Percentiles rank a stretch among this genome's conserved stretches.
These are phyloP conservation scores for Aurinia saxatilis DNA, from an alignment of 345 rosid genomes.

Conservation along the genomic window DNA sequence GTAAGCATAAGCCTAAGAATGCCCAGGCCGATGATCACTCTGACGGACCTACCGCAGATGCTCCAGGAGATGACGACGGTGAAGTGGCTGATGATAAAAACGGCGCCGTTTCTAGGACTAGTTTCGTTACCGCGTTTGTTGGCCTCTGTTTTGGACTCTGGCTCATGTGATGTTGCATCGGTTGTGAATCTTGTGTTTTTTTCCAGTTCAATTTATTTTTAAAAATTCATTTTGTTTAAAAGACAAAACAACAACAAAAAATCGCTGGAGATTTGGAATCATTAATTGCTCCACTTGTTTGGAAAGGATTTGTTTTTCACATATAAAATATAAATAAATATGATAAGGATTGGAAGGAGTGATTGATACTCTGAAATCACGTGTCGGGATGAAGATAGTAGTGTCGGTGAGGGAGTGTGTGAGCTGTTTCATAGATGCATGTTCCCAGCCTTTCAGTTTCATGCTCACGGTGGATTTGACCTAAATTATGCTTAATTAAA, in stretches of 20 bases:
- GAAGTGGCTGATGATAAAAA: conserved; percentile 45
- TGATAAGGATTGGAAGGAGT: background rate
- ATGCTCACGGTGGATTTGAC: background rate
- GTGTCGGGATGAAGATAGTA: conserved; percentile 1
- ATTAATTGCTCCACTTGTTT: conserved; percentile 12
- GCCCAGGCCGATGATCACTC: conserved; percentile 21
- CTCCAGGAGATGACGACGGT: conserved; percentile 51
- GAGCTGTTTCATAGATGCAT: background rate
- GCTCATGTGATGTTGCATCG: conserved; percentile 25
- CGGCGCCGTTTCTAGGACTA: conserved; percentile 31
- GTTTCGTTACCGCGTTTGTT: conserved; percentile 27
- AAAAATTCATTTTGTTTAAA: background rate
- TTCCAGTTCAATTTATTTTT: background rate
- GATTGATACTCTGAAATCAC: background rate
- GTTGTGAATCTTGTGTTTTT: background rate
- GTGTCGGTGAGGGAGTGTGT: conserved; percentile 8
- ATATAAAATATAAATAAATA: too few relatives aligned
- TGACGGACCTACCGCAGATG: conserved; percentile 48
- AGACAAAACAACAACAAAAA: background rate
- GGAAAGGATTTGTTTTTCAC: background rate
- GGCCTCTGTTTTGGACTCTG: conserved; percentile 39
- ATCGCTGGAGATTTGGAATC: conserved; percentile 13
- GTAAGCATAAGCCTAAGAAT: conserved; percentile 36
- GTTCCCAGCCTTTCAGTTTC: background rate
- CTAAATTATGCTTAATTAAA: too few relatives aligned